Conservation (phyloP, 2,329 filamentous ascomycete genomes). For the Aspergillus transmontanensis region DNA sequence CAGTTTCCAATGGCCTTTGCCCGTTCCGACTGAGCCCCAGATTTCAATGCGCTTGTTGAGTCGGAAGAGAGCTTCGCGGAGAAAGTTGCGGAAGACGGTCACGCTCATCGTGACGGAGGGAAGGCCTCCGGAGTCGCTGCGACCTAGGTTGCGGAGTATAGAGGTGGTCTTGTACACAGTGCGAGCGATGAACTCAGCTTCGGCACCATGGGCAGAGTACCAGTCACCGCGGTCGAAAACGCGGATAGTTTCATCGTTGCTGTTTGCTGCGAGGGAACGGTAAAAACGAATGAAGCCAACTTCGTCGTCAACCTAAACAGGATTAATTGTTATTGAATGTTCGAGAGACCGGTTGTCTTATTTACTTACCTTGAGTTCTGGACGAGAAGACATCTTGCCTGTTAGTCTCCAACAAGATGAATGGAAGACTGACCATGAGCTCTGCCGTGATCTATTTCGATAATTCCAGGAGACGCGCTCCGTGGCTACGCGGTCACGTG, state of each 20-base stretch:
- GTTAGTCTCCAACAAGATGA: slow-evolving; percentile 16
- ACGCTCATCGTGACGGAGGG: slow-evolving; percentile 93
- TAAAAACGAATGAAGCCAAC: slow-evolving; percentile 96
- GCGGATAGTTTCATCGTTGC: slow-evolving; percentile 68
- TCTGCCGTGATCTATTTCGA: slow-evolving; percentile 3
- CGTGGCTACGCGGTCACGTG: slow-evolving; percentile 35
- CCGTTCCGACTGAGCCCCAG: slow-evolving; percentile 72
- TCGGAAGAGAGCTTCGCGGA: slow-evolving; percentile 90
- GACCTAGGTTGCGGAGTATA: slow-evolving; percentile 85
- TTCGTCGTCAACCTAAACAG: slow-evolving; percentile 83
- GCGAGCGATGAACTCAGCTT: slow-evolving; percentile 52
- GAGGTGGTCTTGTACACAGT: slow-evolving; percentile 98
- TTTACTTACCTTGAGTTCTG: slow-evolving; percentile 66
- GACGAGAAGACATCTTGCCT: slow-evolving; percentile 67
- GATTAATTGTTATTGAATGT: slow-evolving; percentile 9
- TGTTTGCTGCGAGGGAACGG: slow-evolving; percentile 74
- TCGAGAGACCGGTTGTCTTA: neutral
- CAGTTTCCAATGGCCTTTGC: slow-evolving; percentile 85
- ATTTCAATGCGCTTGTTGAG: slow-evolving; percentile 90
- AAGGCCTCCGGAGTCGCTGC: slow-evolving; percentile 79
- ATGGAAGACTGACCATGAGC: slow-evolving; percentile 13
- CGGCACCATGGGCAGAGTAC: slow-evolving; percentile 69
- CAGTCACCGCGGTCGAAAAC: slow-evolving; percentile 94
- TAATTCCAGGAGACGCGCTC: slow-evolving; percentile 23
- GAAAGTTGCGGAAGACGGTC: slow-evolving; percentile 93